These are phyloP conservation scores for Eucalyptus melliodora DNA, from an alignment of 345 rosid species.

Conservation along the genomic window DNA sequence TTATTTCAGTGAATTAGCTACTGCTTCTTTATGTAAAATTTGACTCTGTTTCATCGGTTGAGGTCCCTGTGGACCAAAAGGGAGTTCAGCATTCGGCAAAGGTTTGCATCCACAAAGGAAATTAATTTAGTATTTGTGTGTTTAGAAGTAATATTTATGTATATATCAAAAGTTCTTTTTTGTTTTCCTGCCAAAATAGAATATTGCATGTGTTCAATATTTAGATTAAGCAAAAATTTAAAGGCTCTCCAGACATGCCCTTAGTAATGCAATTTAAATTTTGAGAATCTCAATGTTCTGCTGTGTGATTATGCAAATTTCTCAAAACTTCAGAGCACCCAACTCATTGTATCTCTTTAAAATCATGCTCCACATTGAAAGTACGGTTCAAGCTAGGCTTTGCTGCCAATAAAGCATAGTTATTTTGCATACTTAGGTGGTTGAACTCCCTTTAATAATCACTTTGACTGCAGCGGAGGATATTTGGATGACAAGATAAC, in stretches of 20 bases:
- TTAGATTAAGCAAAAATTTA: background rate
- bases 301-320: background rate
- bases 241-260: background rate
- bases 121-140: background rate
- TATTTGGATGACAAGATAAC: background rate
- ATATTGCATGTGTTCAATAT: background rate
- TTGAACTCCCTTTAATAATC: background rate
- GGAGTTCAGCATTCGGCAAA: background rate
- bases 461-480: background rate
- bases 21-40: background rate
- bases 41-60: background rate
- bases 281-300: background rate
- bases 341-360: background rate
- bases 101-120: background rate
- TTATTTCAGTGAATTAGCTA: background rate
- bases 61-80: background rate
- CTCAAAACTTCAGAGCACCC: background rate
- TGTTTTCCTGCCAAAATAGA: background rate
- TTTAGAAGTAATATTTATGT: background rate
- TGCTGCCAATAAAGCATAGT: background rate
- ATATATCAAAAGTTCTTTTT: background rate
- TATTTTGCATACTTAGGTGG: background rate
- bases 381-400: background rate
- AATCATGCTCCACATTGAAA: background rate
- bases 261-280: background rate